Conservation (phyloP, 1,284 basidiomycete species). For the Puccinia novopanici region DNA sequence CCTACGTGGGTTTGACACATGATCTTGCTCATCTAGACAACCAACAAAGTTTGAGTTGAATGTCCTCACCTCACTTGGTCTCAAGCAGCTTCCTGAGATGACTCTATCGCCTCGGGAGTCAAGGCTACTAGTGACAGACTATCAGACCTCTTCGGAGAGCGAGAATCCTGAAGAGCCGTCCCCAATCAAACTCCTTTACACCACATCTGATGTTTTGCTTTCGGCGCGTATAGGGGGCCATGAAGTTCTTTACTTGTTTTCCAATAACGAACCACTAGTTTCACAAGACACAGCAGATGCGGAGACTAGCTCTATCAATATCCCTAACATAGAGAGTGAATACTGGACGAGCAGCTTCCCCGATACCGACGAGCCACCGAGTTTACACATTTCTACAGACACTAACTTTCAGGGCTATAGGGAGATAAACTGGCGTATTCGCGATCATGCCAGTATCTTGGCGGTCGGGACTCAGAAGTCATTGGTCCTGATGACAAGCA, state of each 20-base stretch:
- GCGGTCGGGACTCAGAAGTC: slow-evolving; percentile 12
- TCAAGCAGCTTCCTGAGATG: slow-evolving; percentile 67
- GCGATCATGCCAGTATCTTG: slow-evolving; percentile 61
- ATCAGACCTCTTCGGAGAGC: slow-evolving; percentile 64
- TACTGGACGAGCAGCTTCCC: slow-evolving; percentile 14
- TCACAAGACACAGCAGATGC: background rate
- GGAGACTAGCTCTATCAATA: slow-evolving; percentile 19
- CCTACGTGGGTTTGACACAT: slow-evolving; percentile 52
- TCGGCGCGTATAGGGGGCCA: slow-evolving; percentile 69
- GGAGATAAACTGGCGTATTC: slow-evolving; percentile 54
- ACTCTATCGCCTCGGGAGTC: slow-evolving; percentile 70
- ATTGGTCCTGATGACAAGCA: slow-evolving; percentile 24
- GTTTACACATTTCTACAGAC: slow-evolving; percentile 68
- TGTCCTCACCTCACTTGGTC: slow-evolving; percentile 64
- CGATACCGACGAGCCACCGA: background rate
- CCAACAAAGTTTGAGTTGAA: slow-evolving; percentile 64
- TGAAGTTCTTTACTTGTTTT: slow-evolving; percentile 70
- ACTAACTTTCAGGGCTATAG: slow-evolving; percentile 61
- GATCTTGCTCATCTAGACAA: slow-evolving; percentile 50
- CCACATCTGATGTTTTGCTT: slow-evolving; percentile 68
- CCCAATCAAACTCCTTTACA: slow-evolving; percentile 59
- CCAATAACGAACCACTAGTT: background rate
- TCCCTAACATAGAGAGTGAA: background rate
- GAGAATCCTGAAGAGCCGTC: slow-evolving; percentile 64
- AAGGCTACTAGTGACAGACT: slow-evolving; percentile 70